Evolutionary conservation across 331 rosid species (phyloP).

Genomic region (Pyracantha coccinea): DNA sequence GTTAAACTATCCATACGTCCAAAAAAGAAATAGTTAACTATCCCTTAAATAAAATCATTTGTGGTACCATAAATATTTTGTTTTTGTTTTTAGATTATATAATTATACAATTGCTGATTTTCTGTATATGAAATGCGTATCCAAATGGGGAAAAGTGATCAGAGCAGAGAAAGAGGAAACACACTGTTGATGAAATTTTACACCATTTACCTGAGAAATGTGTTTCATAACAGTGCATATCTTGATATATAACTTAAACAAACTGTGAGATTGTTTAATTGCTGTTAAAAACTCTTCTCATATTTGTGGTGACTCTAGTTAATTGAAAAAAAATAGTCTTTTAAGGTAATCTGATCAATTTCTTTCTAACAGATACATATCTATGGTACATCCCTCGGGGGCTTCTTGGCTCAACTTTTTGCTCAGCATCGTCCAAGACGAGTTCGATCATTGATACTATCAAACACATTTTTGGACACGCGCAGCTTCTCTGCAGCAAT

Average conservation of each 20-base stretch:
- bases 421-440: constrained; percentile 93
- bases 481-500: constrained; percentile 72
- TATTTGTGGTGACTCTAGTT: constrained; percentile 2
- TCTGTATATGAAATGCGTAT: neutral
- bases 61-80: neutral
- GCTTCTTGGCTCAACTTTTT: constrained; percentile 91
- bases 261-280: neutral
- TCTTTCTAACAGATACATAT: constrained; percentile 68
- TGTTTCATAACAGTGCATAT: neutral
- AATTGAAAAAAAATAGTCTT: constrained; percentile 2
- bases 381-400: constrained; percentile 93
- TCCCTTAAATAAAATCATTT: neutral
- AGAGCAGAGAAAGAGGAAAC: neutral
- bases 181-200: neutral
- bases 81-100: neutral
- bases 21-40: neutral
- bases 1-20: too few species aligned
- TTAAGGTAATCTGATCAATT: constrained; percentile 10
- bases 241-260: neutral
- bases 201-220: neutral
- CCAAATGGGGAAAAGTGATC: neutral
- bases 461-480: constrained; percentile 81
- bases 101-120: neutral
- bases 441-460: constrained; percentile 72
- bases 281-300: neutral